Base-by-base conservation (phyloP, 345 rosid genomes). In the Salix brachista region DNA sequence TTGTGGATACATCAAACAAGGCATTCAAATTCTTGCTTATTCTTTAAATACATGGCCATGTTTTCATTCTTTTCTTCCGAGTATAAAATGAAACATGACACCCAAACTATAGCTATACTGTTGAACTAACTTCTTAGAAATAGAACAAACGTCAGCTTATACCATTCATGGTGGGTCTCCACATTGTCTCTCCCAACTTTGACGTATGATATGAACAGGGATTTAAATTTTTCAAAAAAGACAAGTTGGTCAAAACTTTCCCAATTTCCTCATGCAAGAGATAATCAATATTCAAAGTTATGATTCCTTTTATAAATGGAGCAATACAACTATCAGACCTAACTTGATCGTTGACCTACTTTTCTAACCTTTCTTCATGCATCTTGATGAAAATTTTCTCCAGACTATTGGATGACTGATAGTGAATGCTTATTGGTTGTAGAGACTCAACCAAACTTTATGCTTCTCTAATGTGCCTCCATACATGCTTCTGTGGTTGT, bases 381-480 rank as follows among this genome's bases (percentile, higher is more conserved):
- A 50, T 36, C 26, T 1, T 72, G 67, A 34, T 8, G 10, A 14
- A 44, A 44, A 44, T 12, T 44, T 10, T 44, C 48, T 13, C 50
- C 50, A 44, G 32, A 58, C 66, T 34, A 13, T 19, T 21, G 13
- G n/a, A n/a, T 46, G 50, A 41, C 44, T 41, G 44, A 41, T 54
- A 34, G 37, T 58, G 32, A 56, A 72, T 18, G 26, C 13, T 54
- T 54, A 54, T 14, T 56, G 65, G 32, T 41, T 41, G 44, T 14
- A 37, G 50, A 56, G 52, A 58, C 41, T 25, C 48, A 32, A 18
- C 25, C 48, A 25, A 66, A 12, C 37, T 28, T 10, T 32, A 1
- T 62, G 23, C 36, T 69, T 58, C 52, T 70, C 58, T 18, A 48
- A 75, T 50, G 50, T 71, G 52, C 70, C 82, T 50, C 14, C 28